phyloP scores from a whole-genome alignment of 2,329 filamentous ascomycete species.

The Ilyonectria sp. region DNA sequence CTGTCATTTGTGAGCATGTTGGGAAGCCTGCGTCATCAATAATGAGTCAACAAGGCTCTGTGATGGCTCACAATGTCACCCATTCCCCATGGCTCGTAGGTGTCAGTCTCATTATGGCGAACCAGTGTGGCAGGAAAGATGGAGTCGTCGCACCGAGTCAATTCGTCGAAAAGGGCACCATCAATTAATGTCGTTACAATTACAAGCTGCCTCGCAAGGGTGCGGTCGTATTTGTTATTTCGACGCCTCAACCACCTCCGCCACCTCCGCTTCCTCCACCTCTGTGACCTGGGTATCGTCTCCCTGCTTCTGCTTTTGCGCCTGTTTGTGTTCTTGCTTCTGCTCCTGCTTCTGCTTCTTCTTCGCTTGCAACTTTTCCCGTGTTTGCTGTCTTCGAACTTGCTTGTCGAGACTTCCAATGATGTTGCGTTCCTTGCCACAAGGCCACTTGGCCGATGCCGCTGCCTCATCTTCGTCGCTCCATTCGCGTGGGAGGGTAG shows the following conservation, averaged over 20 bases:
- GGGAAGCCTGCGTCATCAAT: background rate
- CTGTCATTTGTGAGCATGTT: background rate
- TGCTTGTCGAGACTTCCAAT: conserved; percentile 69
- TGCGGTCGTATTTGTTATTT: conserved; percentile 32
- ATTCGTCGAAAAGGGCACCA: background rate
- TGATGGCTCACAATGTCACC: background rate
- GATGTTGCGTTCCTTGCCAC: conserved; percentile 66
- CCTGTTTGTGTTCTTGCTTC: conserved; percentile 65
- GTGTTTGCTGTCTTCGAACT: conserved; percentile 70
- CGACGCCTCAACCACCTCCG: conserved; percentile 33
- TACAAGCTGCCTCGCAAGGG: conserved; percentile 4
- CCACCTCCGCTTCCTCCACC: conserved; percentile 25
- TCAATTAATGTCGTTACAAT: conserved; percentile 11
- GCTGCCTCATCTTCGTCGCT: conserved; percentile 83
- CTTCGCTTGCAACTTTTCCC: conserved; percentile 64
- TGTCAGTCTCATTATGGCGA: background rate
- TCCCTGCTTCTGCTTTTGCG: conserved; percentile 50
- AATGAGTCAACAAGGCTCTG: conserved; percentile 1
- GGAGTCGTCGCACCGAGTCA: background rate
- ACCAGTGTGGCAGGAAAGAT: background rate
- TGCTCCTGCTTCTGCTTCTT: conserved; percentile 58
- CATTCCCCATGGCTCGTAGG: background rate
- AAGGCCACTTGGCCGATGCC: conserved; percentile 75
- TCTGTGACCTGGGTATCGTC: conserved; percentile 40
- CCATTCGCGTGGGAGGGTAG: conserved; percentile 90